Conservation (phyloP, 2,329 filamentous ascomycete genomes). For the Ceratocystis albifundus region DNA sequence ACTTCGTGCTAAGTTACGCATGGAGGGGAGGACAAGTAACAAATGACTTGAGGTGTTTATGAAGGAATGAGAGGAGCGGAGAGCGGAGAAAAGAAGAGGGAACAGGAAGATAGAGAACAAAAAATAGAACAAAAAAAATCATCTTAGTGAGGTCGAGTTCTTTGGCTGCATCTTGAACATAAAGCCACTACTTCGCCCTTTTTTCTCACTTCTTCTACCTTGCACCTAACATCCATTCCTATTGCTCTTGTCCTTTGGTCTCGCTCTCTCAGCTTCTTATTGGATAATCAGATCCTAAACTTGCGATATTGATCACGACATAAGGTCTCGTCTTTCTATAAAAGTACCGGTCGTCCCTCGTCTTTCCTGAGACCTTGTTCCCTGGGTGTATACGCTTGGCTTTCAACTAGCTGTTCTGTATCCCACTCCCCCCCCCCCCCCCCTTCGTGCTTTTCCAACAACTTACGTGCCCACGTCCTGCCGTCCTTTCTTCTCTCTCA, state of each 20-base stretch:
- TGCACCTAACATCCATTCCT: not conserved
- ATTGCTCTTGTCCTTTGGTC: not conserved
- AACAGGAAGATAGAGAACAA: not conserved
- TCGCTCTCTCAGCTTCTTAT: not conserved
- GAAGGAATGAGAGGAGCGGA: slow-evolving; percentile 4
- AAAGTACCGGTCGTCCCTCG: not conserved
- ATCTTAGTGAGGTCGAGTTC: not conserved
- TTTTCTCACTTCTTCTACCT: not conserved
- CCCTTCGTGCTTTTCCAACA: not conserved
- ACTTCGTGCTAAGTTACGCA: not conserved
- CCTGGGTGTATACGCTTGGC: slow-evolving; percentile 3
- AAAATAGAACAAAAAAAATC: not conserved
- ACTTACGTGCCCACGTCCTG: not conserved
- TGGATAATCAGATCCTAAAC: not conserved
- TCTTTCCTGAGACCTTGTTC: not conserved
- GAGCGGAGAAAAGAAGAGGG: not conserved
- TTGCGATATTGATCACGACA: slow-evolving; percentile 21
- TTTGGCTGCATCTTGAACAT: not conserved
- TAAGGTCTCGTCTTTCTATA: not conserved
- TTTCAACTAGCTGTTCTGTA: slow-evolving; percentile 12
- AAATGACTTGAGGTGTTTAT: not conserved
- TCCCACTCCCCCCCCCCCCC: not conserved
- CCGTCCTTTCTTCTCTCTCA: not conserved
- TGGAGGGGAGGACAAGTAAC: too few species aligned
- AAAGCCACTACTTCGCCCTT: not conserved